Evolutionary conservation across 2,329 filamentous ascomycete genomes (phyloP), one percentile per base, ranked within the genome.

Genomic region (Epichloe scottii): DNA sequence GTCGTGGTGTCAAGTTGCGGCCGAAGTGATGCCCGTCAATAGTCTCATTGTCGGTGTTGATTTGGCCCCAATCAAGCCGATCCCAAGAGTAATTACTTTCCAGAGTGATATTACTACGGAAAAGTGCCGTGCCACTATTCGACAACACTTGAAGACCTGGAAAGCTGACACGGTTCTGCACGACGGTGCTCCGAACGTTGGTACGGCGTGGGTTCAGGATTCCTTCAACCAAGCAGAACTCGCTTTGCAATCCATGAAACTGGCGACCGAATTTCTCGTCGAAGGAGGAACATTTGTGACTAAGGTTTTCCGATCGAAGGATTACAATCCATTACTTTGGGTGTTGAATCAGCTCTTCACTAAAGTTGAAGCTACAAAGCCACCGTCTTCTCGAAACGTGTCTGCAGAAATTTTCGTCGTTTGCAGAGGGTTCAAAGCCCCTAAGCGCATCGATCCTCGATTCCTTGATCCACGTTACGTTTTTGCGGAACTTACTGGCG

Each of bases 381-480:
- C 93, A 3, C 93, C 93, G 0, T 95, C 89, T 0, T 95, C 89
- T 8, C 79, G 93, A 73, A 96, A 95, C 62, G 91, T 98, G 49
- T 96, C 89, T 7, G 93, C 93, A 57, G 93, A 98, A 74, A 97
- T 97, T 40, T 98, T 98, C 73, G 91, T 97, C 56, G 93, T 98
- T 35, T 97, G 91, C 70, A 82, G 85, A 58, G 93, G 91, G 19
- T 98, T 82, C 75, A 97, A 96, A 71, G 91, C 91, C 0, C 93
- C 93, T 3, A 97, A 96, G 71, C 79, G 82, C 56, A 81, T 98
- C 53, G 93, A 98, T 62, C 89, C 91, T 10, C 87, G 87, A 58
- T 94, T 98, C 65, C 75, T 98, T 49, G 93, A 98, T 62, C 82
- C 93, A 5, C 82, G 82, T 57, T 81, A 86, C 52, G 93, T 97